These are phyloP conservation scores for Capsella rubella DNA, from an alignment of 441 rosid genomes.

Conservation along the genomic window DNA sequence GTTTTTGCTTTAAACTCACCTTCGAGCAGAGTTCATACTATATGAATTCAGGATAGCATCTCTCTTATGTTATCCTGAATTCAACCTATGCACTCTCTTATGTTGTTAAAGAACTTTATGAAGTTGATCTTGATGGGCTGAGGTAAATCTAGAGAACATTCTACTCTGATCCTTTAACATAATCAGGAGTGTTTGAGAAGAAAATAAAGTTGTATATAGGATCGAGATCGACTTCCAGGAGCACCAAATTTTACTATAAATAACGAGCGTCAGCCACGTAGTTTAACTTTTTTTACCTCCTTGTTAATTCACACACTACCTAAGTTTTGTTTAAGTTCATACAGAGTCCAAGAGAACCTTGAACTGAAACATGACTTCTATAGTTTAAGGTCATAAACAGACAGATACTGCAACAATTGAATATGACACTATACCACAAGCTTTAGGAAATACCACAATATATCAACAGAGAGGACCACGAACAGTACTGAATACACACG, in stretches of 20 bases:
- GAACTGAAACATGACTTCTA: neutral
- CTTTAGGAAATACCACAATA: constrained; percentile 69
- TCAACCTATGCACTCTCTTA: constrained; percentile 12
- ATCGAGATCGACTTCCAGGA: constrained; percentile 7
- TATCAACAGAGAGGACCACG: constrained; percentile 77
- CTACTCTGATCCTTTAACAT: constrained; percentile 21
- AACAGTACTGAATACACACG: constrained; percentile 86
- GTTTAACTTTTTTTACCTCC: neutral
- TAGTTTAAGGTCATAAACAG: constrained; percentile 18
- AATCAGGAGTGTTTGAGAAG: constrained; percentile 6
- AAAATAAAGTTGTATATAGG: neutral
- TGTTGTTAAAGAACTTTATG: constrained; percentile 1
- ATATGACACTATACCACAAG: constrained; percentile 33
- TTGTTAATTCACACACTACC: constrained; percentile 4
- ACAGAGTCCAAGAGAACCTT: constrained; percentile 9
- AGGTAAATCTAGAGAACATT: neutral
- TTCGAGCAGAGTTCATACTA: constrained; percentile 10
- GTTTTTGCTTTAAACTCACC: neutral
- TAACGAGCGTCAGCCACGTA: constrained; percentile 8
- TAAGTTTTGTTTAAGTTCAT: neutral
- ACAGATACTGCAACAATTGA: constrained; percentile 7
- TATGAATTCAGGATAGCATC: neutral
- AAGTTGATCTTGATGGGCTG: constrained; percentile 2
- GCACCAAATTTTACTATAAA: constrained; percentile 18
- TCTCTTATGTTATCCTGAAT: neutral